Evolutionary conservation across 202 grass and related monocot species (phyloP).

Genomic region (Digitaria exilis): DNA sequence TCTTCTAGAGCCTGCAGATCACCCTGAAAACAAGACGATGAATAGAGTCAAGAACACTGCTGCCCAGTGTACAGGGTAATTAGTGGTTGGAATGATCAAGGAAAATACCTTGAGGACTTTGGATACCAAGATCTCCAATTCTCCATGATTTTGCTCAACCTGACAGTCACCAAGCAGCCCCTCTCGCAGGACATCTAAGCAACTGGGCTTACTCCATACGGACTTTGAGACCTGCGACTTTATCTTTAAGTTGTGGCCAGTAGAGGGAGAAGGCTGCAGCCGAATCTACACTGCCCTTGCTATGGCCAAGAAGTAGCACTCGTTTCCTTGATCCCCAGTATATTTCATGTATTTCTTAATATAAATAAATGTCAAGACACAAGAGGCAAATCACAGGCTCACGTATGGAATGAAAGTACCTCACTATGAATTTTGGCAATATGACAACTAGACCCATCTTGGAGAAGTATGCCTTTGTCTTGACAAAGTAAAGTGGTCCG

Average conservation of each 20-base stretch:
- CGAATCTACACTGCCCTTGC: conserved; percentile 90
- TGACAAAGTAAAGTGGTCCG: conserved; percentile 91
- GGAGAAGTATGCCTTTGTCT: conserved; percentile 87
- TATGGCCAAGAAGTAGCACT: conserved; percentile 87
- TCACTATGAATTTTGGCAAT: conserved; percentile 97
- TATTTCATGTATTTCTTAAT: conserved; percentile 40
- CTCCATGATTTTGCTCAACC: conserved; percentile 79
- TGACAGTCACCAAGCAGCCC: conserved; percentile 94
- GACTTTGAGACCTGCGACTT: conserved; percentile 90
- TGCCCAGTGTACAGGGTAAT: neutral
- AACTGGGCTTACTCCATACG: conserved; percentile 87
- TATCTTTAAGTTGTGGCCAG: conserved; percentile 88
- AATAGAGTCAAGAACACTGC: conserved; percentile 21
- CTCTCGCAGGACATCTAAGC: conserved; percentile 86
- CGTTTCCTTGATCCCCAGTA: conserved; percentile 85
- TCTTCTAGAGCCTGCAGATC: conserved; percentile 87
- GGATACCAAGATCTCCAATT: conserved; percentile 80
- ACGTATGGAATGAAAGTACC: conserved; percentile 50
- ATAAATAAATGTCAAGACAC: conserved; percentile 19
- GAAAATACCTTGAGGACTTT: conserved; percentile 82
- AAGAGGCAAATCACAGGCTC: conserved; percentile 21
- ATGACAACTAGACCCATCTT: conserved; percentile 91
- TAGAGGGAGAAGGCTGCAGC: conserved; percentile 83
- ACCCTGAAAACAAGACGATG: conserved; percentile 55
- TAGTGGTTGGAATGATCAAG: conserved; percentile 24